A percentile compares a stretch with the other conserved stretches of the same genome.
phyloP scores from a whole-genome alignment of 1,139 yeast species.

The Hyphopichia buzzinii region DNA sequence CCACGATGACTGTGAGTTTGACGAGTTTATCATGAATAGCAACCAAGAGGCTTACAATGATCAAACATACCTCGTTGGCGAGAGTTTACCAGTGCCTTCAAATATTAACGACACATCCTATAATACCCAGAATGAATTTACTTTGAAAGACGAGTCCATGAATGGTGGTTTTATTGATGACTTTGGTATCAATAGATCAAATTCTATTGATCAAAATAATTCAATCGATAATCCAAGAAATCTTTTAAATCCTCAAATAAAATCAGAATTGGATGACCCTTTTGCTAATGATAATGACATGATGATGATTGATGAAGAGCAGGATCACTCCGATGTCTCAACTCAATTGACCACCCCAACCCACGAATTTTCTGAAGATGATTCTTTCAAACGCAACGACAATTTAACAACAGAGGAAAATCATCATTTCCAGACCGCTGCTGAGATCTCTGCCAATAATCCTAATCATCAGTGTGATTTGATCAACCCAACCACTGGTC shows the following conservation, averaged over 20 bases:
- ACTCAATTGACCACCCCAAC: background rate
- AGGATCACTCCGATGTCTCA: background rate
- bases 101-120: background rate
- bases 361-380: background rate
- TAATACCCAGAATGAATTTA: background rate
- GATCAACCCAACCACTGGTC: conserved; percentile 53
- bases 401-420: background rate
- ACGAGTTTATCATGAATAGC: conserved; percentile 26
- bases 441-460: conserved; percentile 23
- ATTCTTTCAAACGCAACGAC: background rate
- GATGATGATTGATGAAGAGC: conserved; percentile 5
- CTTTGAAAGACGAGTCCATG: conserved; percentile 5
- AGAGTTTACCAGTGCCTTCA: conserved; percentile 5
- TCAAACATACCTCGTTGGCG: conserved; percentile 5
- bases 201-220: background rate
- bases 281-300: background rate
- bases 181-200: conserved; percentile 5
- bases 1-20: conserved; percentile 40
- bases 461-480: conserved; percentile 49
- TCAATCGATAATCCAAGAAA: background rate
- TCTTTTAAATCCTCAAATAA: too few species aligned
- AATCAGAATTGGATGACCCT: background rate
- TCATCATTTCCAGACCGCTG: conserved; percentile 16
- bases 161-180: conserved; percentile 12
- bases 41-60: conserved; percentile 1